Evolutionary conservation across 768 basidiomycete species (phyloP).

Genomic region (Leccinum variicolor): DNA sequence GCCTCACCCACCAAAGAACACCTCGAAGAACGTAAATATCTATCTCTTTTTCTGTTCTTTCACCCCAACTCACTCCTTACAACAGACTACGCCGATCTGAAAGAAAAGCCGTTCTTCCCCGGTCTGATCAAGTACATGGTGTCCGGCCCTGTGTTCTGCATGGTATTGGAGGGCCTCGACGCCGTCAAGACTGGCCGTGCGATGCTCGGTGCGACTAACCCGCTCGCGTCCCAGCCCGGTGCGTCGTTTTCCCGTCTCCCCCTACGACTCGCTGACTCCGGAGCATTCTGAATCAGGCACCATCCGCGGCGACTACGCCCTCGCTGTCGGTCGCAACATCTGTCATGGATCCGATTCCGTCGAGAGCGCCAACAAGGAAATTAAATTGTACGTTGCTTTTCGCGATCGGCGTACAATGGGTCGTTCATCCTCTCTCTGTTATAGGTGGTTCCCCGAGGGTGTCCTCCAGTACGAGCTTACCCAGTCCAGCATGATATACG

Average conservation of each 20-base stretch:
- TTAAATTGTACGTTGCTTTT: constrained; percentile 63
- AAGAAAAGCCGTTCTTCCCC: constrained; percentile 93
- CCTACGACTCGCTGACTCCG: background rate
- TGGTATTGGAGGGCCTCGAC: constrained; percentile 94
- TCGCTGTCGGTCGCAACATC: constrained; percentile 94
- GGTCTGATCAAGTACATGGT: constrained; percentile 96
- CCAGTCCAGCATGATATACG: constrained; percentile 73
- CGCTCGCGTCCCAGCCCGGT: constrained; percentile 85
- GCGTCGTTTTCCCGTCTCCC: constrained; percentile 21
- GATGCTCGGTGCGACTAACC: constrained; percentile 98
- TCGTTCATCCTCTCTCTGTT: constrained; percentile 4
- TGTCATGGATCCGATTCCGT: constrained; percentile 90
- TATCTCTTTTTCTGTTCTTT: background rate
- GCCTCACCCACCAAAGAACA: constrained; percentile 74
- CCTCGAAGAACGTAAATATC: constrained; percentile 79
- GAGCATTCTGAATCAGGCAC: constrained; percentile 61
- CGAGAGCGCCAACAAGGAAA: constrained; percentile 92
- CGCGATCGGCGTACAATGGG: background rate
- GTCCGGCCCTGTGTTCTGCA: constrained; percentile 91
- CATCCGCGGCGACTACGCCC: constrained; percentile 93
- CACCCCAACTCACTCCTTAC: background rate
- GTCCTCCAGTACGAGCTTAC: constrained; percentile 65
- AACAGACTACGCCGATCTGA: constrained; percentile 94
- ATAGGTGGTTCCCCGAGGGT: constrained; percentile 92
- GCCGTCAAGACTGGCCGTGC: constrained; percentile 93